Evolutionary conservation across 345 rosid species (phyloP).

Genomic region (Passiflora organensis): DNA sequence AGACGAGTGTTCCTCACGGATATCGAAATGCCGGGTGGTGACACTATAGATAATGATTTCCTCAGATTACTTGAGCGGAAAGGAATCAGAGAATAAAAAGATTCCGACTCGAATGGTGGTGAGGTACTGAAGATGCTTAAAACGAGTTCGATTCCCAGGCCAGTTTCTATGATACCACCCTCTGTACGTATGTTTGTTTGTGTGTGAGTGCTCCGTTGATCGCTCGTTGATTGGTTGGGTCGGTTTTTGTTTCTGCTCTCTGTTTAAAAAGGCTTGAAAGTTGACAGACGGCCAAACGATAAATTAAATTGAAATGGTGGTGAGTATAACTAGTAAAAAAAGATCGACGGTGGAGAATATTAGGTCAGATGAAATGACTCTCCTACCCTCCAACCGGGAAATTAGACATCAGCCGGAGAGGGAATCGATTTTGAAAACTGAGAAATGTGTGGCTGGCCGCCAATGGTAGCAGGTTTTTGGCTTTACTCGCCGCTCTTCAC

Average conservation of each 20-base stretch:
- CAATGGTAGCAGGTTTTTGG: too few relatives aligned
- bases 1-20: not conserved
- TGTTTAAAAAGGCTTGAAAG: slow-evolving; percentile 5
- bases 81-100: not conserved
- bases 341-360: slow-evolving; percentile 21
- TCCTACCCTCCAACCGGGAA: slow-evolving; percentile 18
- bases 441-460: too few relatives aligned
- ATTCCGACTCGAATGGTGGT: not conserved
- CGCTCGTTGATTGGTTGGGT: not conserved
- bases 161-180: not conserved
- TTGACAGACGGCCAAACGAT: too few relatives aligned
- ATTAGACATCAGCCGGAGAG: too few relatives aligned
- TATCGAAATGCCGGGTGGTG: too few relatives aligned
- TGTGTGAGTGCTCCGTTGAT: not conserved
- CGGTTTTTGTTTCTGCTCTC: not conserved
- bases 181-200: not conserved
- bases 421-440: not conserved
- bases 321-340: slow-evolving; percentile 25
- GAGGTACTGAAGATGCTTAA: too few relatives aligned
- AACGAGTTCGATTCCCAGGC: not conserved
- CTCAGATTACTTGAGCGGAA: not conserved
- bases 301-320: slow-evolving; percentile 11
- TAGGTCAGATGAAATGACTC: not conserved
- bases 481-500: too few relatives aligned
- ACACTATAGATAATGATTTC: too few relatives aligned